Evolutionary conservation across 495 filamentous ascomycete genomes (phyloP), one percentile per base, ranked within the genome.

Genomic region (Talaromyces liani): DNA sequence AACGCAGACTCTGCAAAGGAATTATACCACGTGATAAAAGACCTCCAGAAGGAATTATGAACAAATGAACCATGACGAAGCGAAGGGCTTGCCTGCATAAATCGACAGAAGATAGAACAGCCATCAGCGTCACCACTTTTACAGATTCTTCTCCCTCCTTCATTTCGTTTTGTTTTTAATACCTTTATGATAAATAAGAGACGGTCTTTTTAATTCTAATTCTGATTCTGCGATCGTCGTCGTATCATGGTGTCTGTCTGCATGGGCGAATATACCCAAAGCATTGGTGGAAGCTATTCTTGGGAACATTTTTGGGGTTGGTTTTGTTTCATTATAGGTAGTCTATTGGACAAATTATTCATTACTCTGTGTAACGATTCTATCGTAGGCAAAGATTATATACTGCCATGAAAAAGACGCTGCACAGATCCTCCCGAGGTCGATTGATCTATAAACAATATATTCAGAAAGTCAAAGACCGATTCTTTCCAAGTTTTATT

Each of bases 1-100:
- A 78, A 71, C 41, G 73, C 77, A 47, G 73, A 71, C 9, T 65
- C 71, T 33, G 72, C 78, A 18, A 75, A 71, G 62, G 75, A 76
- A 36, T 70, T 83, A 24, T 80, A 78, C 58, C 70, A 66, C 29
- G 68, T 71, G 6, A 72, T 82, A 27, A 63, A 65, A 45, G 71
- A 73, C 14, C 57, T 82, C 6, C 71, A 74, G 57, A 65, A 72
- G 36, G 64, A 70, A 27, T 63, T 74, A 65, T 73, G 59, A 71
- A 33, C 31, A 9, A 20, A 58, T 36, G 29, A n/a, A 2, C 18
- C 4, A 6, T 31, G 45, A 49, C 45, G 36, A 41, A 49, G 45
- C n/a, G 9, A 41, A 16, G 14, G 36, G 12, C 36, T 41, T 41
- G 3, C 36, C 36, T 41, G 36, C 36, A 41, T 20, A 49, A 18